Evolutionary conservation across 306 rosid species (phyloP), one percentile per base, ranked within the genome.

Genomic region (Lathyrus tuberosus): DNA sequence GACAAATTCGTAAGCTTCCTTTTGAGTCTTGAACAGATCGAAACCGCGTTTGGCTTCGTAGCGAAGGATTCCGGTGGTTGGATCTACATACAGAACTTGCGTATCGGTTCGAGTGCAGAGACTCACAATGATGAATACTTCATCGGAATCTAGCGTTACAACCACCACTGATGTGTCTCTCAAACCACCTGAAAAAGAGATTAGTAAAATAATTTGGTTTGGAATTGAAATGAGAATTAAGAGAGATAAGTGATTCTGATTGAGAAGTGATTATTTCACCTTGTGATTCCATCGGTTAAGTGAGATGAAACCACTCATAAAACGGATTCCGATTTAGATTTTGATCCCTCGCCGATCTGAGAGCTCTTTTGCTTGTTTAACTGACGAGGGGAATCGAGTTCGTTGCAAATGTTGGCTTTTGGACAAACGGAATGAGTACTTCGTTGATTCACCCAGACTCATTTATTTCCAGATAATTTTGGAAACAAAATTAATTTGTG

Each of bases 31-130:
- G 75, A 94, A 94, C 37, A 90, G 75, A 80, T 89, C 96, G 18
- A 83, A 62, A 1, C 96, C 97, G 6, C 64, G 41, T 77, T 79
- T 86, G 1, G 77, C 87, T 31, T 69, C 67, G 76, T 89, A 72
- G 72, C 86, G 83, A 18, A 95, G 92, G 0, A 85, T 79, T 3
- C 99, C 99, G 20, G 99, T 95, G 48, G 99, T 91, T 53, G 99
- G 99, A 87, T 95, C 99, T 26, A 95, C 73, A 72, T 83, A 85
- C 46, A 95, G 78, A 37, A 91, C 86, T 78, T 91, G 96, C 71
- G 97, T 87, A 58, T 91, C 92, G 44, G 76, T 67, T 65, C 84
- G 80, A 26, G 86, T 78, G 41, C 85, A 70, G 59, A 95, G 73
- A 72, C 96, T 89, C 3, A 49, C 88, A 54, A 87, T 79, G 6